Evolutionary conservation across 2,329 filamentous ascomycete species (phyloP).

Genomic region (Scedosporium boydii): DNA sequence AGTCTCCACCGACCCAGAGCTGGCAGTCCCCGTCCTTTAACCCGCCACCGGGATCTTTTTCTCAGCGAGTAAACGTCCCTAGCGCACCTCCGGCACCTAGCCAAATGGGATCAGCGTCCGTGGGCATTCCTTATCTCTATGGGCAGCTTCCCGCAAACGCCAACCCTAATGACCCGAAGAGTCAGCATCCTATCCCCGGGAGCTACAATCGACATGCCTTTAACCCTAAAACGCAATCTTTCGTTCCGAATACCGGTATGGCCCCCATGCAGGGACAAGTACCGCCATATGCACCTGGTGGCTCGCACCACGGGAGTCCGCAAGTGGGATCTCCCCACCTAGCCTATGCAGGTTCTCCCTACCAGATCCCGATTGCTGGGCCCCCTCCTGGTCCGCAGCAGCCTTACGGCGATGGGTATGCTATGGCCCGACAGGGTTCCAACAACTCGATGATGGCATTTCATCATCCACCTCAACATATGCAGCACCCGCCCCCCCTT

Average conservation of each 20-base stretch:
- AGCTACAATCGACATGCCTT: constrained; percentile 79
- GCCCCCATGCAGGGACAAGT: constrained; percentile 39
- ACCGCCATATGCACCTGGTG: constrained; percentile 36
- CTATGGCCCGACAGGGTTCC: constrained; percentile 48
- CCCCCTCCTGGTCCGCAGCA: constrained; percentile 18
- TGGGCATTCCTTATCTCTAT: constrained; percentile 57
- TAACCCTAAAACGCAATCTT: constrained; percentile 89
- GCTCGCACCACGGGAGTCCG: constrained; percentile 42
- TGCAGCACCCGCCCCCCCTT: neutral
- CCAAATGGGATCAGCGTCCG: constrained; percentile 11
- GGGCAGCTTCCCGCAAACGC: constrained; percentile 65
- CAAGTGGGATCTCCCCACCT: constrained; percentile 43
- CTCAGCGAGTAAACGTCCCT: constrained; percentile 12
- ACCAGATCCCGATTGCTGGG: constrained; percentile 28
- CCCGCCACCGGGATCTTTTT: constrained; percentile 18
- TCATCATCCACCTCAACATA: constrained; percentile 28
- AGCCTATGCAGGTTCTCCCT: constrained; percentile 31
- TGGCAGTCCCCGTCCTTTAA: constrained; percentile 27
- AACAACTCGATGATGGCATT: constrained; percentile 42
- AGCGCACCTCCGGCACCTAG: neutral
- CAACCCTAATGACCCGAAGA: constrained; percentile 60
- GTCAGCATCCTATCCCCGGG: constrained; percentile 65
- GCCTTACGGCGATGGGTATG: constrained; percentile 39
- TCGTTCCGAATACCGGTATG: constrained; percentile 54
- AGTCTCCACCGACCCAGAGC: constrained; percentile 17